Conservation (phyloP, 2,329 filamentous ascomycete genomes). For the Ascochyta rabiei region DNA sequence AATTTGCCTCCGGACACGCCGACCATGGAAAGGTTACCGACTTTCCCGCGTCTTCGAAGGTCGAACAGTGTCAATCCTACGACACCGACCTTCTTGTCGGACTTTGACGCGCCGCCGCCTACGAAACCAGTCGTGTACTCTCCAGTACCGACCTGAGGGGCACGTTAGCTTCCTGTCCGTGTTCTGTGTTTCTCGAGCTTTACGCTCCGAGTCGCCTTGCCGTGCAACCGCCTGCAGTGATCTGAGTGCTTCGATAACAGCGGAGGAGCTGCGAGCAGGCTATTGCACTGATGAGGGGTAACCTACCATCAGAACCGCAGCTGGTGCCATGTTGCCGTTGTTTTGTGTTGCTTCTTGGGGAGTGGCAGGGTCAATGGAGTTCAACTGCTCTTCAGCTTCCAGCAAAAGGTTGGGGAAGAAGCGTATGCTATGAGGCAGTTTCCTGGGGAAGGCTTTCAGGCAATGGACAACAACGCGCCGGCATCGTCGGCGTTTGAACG, state of each 20-base stretch:
- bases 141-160: constrained; percentile 75
- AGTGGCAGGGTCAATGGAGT: constrained; percentile 8
- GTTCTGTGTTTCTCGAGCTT: background rate
- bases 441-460: constrained; percentile 8
- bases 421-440: constrained; percentile 10
- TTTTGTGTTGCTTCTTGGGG: background rate
- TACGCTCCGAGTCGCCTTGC: background rate
- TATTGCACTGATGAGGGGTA: constrained; percentile 14
- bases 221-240: background rate
- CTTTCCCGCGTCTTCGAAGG: constrained; percentile 84
- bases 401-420: background rate
- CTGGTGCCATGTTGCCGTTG: constrained; percentile 52
- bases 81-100: constrained; percentile 95
- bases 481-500: constrained; percentile 39
- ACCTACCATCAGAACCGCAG: constrained; percentile 57
- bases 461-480: constrained; percentile 14
- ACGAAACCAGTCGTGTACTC: constrained; percentile 98
- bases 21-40: constrained; percentile 84
- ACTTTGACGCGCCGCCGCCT: constrained; percentile 78
- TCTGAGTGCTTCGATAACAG: background rate
- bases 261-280: constrained; percentile 11
- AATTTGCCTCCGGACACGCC: constrained; percentile 89
- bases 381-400: constrained; percentile 8
- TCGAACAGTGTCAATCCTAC: constrained; percentile 91
- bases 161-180: constrained; percentile 15